phyloP scores from a whole-genome alignment of 2,329 filamentous ascomycete genomes.

The Fusarium sp. region DNA sequence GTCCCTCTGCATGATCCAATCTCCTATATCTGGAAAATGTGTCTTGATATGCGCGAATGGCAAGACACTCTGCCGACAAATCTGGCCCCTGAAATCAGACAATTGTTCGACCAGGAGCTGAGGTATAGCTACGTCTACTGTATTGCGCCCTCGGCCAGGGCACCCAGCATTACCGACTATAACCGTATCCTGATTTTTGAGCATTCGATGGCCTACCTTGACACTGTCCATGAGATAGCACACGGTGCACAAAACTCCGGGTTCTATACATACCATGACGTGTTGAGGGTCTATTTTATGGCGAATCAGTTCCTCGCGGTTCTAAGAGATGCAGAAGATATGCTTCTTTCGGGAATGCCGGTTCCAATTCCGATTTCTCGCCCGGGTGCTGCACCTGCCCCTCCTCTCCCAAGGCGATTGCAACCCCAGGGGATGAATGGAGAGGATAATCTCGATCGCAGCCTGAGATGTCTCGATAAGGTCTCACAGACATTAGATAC shows the following conservation, averaged over 20 bases:
- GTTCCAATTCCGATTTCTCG: constrained; percentile 56
- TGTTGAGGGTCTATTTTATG: constrained; percentile 82
- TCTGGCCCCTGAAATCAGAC: constrained; percentile 70
- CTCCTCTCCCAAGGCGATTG: constrained; percentile 60
- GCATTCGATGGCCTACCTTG: constrained; percentile 82
- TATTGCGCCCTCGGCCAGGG: constrained; percentile 79
- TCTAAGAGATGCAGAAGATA: constrained; percentile 64
- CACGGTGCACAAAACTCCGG: constrained; percentile 65
- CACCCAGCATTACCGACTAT: constrained; percentile 77
- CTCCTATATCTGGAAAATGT: constrained; percentile 78
- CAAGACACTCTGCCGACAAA: constrained; percentile 75
- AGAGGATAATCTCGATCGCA: constrained; percentile 63
- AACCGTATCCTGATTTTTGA: constrained; percentile 86
- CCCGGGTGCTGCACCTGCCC: constrained; percentile 58
- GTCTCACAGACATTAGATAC: constrained; percentile 61
- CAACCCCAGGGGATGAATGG: constrained; percentile 46
- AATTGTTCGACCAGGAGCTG: constrained; percentile 86
- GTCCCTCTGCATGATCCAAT: constrained; percentile 73
- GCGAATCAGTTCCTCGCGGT: constrained; percentile 70
- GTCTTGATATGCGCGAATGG: constrained; percentile 81
- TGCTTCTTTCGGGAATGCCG: constrained; percentile 60
- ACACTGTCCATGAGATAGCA: constrained; percentile 74
- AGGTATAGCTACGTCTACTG: constrained; percentile 93
- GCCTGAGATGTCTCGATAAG: constrained; percentile 62
- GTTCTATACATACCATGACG: constrained; percentile 87